A percentile compares a stretch with the other conserved stretches of the same genome.
Conservation (phyloP, 2,329 filamentous ascomycete genomes). For the Diaporthe aspalathi region DNA sequence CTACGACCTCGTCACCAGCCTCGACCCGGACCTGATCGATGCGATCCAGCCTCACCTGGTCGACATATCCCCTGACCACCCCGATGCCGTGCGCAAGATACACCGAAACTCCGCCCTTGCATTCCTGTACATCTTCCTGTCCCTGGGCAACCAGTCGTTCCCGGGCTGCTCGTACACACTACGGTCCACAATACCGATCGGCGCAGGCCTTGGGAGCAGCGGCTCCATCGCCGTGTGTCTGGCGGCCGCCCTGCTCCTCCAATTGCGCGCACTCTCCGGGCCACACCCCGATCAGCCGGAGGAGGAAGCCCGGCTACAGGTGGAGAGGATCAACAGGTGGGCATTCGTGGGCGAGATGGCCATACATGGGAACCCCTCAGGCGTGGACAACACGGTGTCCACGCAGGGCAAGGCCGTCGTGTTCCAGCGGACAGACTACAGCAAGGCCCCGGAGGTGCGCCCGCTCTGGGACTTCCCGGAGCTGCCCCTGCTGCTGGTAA, state of each 20-base stretch:
- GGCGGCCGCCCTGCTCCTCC: conserved; percentile 83
- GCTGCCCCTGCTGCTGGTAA: conserved; percentile 87
- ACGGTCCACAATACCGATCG: conserved; percentile 92
- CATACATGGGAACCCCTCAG: conserved; percentile 96
- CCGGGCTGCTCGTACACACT: conserved; percentile 89
- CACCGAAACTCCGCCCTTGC: conserved; percentile 84
- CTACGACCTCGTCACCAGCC: conserved; percentile 85
- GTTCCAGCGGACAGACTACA: conserved; percentile 84
- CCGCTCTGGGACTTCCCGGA: conserved; percentile 91
- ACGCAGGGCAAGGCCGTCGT: conserved; percentile 94
- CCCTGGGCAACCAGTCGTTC: conserved; percentile 81
- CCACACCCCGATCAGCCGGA: conserved; percentile 92
- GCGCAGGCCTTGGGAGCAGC: conserved; percentile 90
- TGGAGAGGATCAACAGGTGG: conserved; percentile 97
- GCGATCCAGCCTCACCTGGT: conserved; percentile 84
- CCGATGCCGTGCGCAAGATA: conserved; percentile 82
- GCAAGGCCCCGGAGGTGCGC: conserved; percentile 79
- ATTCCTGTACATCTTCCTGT: conserved; percentile 94
- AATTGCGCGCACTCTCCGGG: conserved; percentile 87
- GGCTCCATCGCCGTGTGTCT: conserved; percentile 95
- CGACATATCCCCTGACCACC: conserved; percentile 73
- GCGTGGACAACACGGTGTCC: conserved; percentile 96
- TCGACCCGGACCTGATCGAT: conserved; percentile 84
- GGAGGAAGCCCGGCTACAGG: conserved; percentile 87
- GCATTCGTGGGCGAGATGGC: conserved; percentile 97